Base-by-base conservation (phyloP, 2,329 filamentous ascomycete species). In the Epichloe brachyelytri region DNA sequence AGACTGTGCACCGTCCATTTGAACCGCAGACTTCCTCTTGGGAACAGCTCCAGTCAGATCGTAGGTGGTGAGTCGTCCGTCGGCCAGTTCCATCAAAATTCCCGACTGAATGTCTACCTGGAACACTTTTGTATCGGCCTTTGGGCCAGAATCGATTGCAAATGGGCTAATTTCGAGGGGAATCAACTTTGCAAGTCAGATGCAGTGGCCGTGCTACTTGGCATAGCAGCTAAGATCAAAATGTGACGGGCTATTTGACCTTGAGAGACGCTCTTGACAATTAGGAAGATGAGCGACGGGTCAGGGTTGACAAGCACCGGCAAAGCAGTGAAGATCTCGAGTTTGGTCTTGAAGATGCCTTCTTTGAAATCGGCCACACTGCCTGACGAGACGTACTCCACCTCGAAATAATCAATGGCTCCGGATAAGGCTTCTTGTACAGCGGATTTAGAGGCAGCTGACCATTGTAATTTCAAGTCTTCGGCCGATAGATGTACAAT, bases 31-130 rank as follows among this genome's bases (percentile, higher is more conserved):
- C 51, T 75, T 73, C 26, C 82, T 64, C 56, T 76, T 81, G 0
- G 84, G 83, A 6, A 84, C 69, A 15, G 78, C 78, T 14, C 75
- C 73, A 15, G 76, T 78, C 36, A 89, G 67, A 54, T 86, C 80
- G 62, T 82, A 86, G 3, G 80, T 77, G 26, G 70, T 72, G 17
- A 90, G 68, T 1, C 62, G 66, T 11, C 74, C 75, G 20, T 71
- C 68, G 14, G 69, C 62, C 2, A 87, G 70, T 59, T 83, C 75
- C 53, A 86, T 74, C 3, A 90, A 67, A 39, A 75, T 73, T 12
- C 85, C 85, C 3, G 79, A 78, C 19, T 77, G 75, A 22, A 80
- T 68, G 55, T 89, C 80, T 2, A 88, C 66, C 33, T 76, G 74
- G 58, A 78, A 83, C 8, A 57, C 59, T 4, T 62, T 56, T 17